Conservation (phyloP, 805 yeast genomes). For the Yamadazyma nakazawae region DNA sequence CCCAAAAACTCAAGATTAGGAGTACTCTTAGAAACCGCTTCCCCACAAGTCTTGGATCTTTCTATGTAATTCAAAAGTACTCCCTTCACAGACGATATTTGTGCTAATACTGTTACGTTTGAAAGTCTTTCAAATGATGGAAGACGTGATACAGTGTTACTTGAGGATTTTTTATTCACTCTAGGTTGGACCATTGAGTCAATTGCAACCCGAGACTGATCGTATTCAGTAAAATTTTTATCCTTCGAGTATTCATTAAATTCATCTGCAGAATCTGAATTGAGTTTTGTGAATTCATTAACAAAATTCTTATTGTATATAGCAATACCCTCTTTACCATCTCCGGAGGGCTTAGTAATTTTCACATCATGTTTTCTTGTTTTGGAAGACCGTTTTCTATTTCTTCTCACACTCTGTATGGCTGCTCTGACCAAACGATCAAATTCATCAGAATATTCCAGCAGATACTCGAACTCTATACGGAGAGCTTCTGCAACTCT, state of each 20-base stretch:
- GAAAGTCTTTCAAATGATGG: constrained; percentile 5
- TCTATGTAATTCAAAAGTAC: constrained; percentile 42
- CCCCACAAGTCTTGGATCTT: constrained; percentile 60
- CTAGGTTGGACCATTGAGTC: constrained; percentile 46
- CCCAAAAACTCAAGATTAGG: constrained; percentile 60
- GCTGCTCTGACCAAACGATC: constrained; percentile 91
- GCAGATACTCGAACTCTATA: constrained; percentile 71
- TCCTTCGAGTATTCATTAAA: constrained; percentile 31
- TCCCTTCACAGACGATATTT: neutral
- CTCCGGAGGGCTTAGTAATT: neutral
- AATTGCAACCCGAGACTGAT: constrained; percentile 45
- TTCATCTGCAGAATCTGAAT: constrained; percentile 33
- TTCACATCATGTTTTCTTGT: constrained; percentile 10
- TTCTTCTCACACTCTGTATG: constrained; percentile 86
- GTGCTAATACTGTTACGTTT: neutral
- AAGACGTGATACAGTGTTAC: neutral
- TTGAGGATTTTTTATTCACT: constrained; percentile 3
- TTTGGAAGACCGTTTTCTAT: constrained; percentile 63
- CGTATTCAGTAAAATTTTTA: constrained; percentile 27
- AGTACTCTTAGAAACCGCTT: constrained; percentile 33
- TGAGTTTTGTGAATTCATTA: constrained; percentile 33
- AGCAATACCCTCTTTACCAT: neutral
- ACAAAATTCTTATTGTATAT: constrained; percentile 18
- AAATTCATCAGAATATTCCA: constrained; percentile 62
- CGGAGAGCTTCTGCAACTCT: constrained; percentile 76